A percentile compares a stretch with the other conserved stretches of the same genome.
Conservation (phyloP, 352 stramenopile genomes). For the Pythium dissimile region DNA sequence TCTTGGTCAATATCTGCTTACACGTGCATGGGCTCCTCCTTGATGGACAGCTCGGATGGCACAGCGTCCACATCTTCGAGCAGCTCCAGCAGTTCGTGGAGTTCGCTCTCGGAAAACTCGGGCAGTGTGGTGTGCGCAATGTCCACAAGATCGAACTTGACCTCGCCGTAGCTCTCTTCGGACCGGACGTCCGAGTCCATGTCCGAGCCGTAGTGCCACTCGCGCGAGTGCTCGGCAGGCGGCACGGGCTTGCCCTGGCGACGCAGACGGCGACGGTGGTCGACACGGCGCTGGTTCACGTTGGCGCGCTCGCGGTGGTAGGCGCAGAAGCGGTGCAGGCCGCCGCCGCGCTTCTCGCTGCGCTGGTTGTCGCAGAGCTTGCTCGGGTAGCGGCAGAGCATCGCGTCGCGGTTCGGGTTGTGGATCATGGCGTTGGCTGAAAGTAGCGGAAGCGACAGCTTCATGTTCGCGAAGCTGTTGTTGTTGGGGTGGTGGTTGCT, state of each 20-base stretch:
- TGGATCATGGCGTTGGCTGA: slow-evolving; percentile 8
- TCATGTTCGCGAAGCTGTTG: neutral
- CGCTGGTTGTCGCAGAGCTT: slow-evolving; percentile 31
- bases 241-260: slow-evolving; percentile 12
- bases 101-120: slow-evolving; percentile 7
- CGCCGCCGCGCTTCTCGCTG: slow-evolving; percentile 24
- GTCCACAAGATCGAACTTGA: neutral
- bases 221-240: slow-evolving; percentile 3
- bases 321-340: slow-evolving; percentile 28
- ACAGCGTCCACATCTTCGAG: neutral
- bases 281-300: slow-evolving; percentile 25
- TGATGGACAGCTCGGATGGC: neutral
- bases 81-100: slow-evolving; percentile 11
- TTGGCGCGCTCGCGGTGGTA: slow-evolving; percentile 30
- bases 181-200: slow-evolving; percentile 8
- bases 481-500: neutral
- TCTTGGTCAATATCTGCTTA: neutral
- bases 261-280: slow-evolving; percentile 23
- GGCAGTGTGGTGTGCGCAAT: neutral
- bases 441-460: neutral
- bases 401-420: slow-evolving; percentile 9
- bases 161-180: neutral
- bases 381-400: slow-evolving; percentile 28
- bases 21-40: neutral
- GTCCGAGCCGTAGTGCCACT: neutral